Evolutionary conservation across 768 basidiomycete genomes (phyloP), one percentile per base, ranked within the genome.

Genomic region (Tylopilus sp.): DNA sequence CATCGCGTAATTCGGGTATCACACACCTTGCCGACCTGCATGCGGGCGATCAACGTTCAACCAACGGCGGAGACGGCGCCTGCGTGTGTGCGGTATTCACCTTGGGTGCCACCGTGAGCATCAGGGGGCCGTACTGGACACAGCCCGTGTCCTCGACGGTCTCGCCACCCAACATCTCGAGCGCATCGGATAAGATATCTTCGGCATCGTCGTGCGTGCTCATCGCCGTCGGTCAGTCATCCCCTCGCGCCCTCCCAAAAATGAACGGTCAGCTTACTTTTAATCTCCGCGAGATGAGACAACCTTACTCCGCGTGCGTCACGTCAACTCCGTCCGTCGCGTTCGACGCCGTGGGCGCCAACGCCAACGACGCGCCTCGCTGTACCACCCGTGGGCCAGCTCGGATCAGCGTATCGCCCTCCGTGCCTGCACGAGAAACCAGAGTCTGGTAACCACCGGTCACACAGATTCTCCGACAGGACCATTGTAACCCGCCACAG

Each of bases 11-110:
- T 11, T 35, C 30, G 17, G 52, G 26, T 17, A 44, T 28, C 38
- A 67, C 72, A 56, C 62, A 83, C 81, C 75, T 83, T 83, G 57
- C 80, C 80, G 71, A 80, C 79, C 82, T 85, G 45, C 46, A 36
- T 36, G 26, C 33, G 23, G 18, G 15, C 4, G 35, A n/a, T 35
- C 35, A 35, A 33, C 6, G 17, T 28, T n/a, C n/a, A n/a, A n/a
- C n/a, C n/a, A n/a, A 28, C 28, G 28, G 28, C 28, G 28, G 8
- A 28, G 28, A 4, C 6, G n/a, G 28, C 28, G 6, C 28, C 28
- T 7, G 28, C 28, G 28, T 28, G 28, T 28, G 28, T 7, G 6
- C 28, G 8, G 28, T 10, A 28, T 28, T 35, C 8, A 46, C 85
- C 79, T 86, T 85, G 35, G 78, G 75, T 40, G 84, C 79, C 33